Evolutionary conservation across 192 early-diverging fungal genomes (phyloP), one percentile per base, ranked within the genome.

Genomic region (Kappamyces sp.): DNA sequence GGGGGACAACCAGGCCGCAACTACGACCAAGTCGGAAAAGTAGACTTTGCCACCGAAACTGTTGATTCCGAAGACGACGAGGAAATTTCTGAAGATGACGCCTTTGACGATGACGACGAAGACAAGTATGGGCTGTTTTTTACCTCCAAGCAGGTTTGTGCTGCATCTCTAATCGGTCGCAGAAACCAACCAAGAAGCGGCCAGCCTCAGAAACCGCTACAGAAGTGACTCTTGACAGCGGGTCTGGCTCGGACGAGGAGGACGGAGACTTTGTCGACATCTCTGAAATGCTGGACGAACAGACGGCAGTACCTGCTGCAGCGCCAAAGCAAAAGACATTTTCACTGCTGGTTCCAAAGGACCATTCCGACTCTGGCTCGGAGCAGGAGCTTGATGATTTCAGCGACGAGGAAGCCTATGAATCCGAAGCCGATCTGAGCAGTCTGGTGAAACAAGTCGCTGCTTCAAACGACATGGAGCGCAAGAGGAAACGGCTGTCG

Each of bases 41-140:
- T 80, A 47, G 84, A 87, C 58, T 90, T 87, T 68, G 78, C 90
- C 52, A 77, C 82, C 3, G 87, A 85, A 40, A 71, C 80, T 31
- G 89, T 96, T 39, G 82, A 87, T 31, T 74, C 80, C 3, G 90
- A 93, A 55, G 91, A 97, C 65, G 92, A 97, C 63, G 92, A 97
- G 63, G 92, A 95, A 55, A 93, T 95, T 48, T 85, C 88, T 39
- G 89, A 90, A 42, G 92, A 97, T 61, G 90, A 87, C 34, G 92
- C 92, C 3, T 94, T 94, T 72, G 79, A 91, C 49, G 84, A 84
- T 9, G 77, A 74, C 46, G 92, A 94, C 58, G 90, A 93, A 49
- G 87, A 92, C 50, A 69, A 82, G 50, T 97, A 89, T 63, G 88
- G 86, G 34, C 65, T 74, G 47, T 91, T 84, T 60, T 85, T 87